Conservation (phyloP, 345 rosid species). For the Sisymbrium irio region DNA sequence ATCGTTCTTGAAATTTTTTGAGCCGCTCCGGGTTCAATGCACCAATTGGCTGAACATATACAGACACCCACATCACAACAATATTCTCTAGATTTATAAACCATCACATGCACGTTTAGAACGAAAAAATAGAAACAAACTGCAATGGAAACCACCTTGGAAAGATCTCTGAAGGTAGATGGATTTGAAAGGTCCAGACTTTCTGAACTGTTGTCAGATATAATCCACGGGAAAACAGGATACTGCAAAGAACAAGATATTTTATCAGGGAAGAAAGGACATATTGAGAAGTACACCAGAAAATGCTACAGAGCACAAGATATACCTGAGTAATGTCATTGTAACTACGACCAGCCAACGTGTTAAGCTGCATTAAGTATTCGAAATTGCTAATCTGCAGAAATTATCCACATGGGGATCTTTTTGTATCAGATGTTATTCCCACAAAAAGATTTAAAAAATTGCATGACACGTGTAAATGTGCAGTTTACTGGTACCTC, state of each 20-base stretch:
- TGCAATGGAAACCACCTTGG: slow-evolving; percentile 61
- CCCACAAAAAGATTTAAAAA: slow-evolving; percentile 7
- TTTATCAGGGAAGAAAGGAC: slow-evolving; percentile 6
- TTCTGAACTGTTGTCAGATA: slow-evolving; percentile 77
- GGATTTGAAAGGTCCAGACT: slow-evolving; percentile 79
- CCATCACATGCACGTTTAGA: slow-evolving; percentile 22
- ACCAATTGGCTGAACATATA: slow-evolving; percentile 85
- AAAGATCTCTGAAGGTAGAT: slow-evolving; percentile 87
- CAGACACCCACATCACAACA: slow-evolving; percentile 23
- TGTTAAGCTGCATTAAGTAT: slow-evolving; percentile 92
- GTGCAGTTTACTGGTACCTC: slow-evolving; percentile 62
- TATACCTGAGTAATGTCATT: slow-evolving; percentile 97
- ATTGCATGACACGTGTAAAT: slow-evolving; percentile 18
- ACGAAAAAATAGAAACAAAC: slow-evolving; percentile 30
- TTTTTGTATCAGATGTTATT: slow-evolving; percentile 19
- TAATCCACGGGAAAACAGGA: slow-evolving; percentile 99
- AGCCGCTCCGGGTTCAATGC: slow-evolving; percentile 83
- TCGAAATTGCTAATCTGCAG: slow-evolving; percentile 99
- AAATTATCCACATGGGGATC: slow-evolving; percentile 13
- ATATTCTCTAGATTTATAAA: slow-evolving; percentile 4
- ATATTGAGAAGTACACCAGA: background rate
- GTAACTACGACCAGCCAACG: slow-evolving; percentile 97
- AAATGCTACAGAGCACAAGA: slow-evolving; percentile 15
- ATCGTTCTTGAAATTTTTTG: slow-evolving; percentile 86
- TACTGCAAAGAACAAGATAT: slow-evolving; percentile 60